phyloP scores from a whole-genome alignment of 192 early-diverging fungal species.

The Radiomyces spectabilis region DNA sequence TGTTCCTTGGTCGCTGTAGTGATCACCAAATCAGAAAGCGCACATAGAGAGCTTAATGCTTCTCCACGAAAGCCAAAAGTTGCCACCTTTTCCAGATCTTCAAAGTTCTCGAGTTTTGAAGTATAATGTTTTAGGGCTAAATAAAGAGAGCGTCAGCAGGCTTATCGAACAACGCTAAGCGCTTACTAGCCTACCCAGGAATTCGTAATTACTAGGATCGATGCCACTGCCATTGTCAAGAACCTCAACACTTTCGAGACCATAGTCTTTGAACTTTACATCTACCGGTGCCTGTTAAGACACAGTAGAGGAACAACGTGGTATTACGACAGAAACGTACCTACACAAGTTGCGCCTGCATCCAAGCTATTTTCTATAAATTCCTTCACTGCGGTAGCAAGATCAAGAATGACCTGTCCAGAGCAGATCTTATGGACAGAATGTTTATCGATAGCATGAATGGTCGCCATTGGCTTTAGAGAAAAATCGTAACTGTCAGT shows the following conservation, averaged over 20 bases:
- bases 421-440: constrained; percentile 79
- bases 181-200: constrained; percentile 45
- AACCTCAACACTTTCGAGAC: constrained; percentile 62
- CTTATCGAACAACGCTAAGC: not conserved
- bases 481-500: too few species aligned
- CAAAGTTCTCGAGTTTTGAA: constrained; percentile 74
- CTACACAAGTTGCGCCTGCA: constrained; percentile 71
- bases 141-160: not conserved
- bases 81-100: constrained; percentile 63
- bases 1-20: constrained; percentile 58
- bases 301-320: not conserved
- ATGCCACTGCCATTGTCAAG: constrained; percentile 89
- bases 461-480: constrained; percentile 9
- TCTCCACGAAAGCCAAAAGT: constrained; percentile 95
- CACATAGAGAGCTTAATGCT: constrained; percentile 85
- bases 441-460: constrained; percentile 44
- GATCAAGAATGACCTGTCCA: constrained; percentile 82
- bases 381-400: constrained; percentile 84
- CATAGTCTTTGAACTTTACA: constrained; percentile 74
- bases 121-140: constrained; percentile 82
- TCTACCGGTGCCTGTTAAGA: constrained; percentile 34
- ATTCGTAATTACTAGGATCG: constrained; percentile 43
- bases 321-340: constrained; percentile 17
- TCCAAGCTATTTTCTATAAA: constrained; percentile 93
- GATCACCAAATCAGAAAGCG: constrained; percentile 57